A percentile compares a stretch with the other conserved stretches of the same genome.
phyloP scores from a whole-genome alignment of 2,329 filamentous ascomycete genomes.

The Aspergillus cejpii region DNA sequence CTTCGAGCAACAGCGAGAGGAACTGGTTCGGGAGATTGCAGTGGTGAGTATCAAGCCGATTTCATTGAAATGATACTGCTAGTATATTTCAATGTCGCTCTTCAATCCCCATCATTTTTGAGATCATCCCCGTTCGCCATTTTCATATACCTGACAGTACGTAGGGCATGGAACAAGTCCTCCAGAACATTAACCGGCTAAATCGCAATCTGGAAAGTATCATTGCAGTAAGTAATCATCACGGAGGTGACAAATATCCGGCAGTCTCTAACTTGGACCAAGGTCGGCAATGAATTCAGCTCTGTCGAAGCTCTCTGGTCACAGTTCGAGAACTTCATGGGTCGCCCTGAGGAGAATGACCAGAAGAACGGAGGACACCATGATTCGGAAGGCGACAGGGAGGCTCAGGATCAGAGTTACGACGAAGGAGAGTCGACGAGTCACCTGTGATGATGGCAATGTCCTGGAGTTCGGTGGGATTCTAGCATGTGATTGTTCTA shows the following conservation, averaged over 20 bases:
- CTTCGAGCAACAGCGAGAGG: constrained; percentile 41
- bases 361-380: constrained; percentile 25
- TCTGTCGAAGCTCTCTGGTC: constrained; percentile 96
- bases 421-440: constrained; percentile 13
- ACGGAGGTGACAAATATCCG: neutral
- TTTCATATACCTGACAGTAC: neutral
- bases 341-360: constrained; percentile 51
- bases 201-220: constrained; percentile 89
- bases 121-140: too few relatives aligned
- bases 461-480: neutral
- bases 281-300: constrained; percentile 95
- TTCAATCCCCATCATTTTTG: too few relatives aligned
- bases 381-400: constrained; percentile 16
- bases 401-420: constrained; percentile 18
- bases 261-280: neutral
- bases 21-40: constrained; percentile 40
- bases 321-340: constrained; percentile 95
- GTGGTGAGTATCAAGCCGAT: constrained; percentile 27
- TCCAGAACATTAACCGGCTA: constrained; percentile 91
- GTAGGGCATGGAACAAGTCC: constrained; percentile 72
- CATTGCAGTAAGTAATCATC: constrained; percentile 60
- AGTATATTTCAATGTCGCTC: neutral
- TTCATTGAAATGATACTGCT: neutral
- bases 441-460: constrained; percentile 2
- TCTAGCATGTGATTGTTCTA: neutral